Evolutionary conservation across 139 green algal species (phyloP), one percentile per base, ranked within the genome.

Genomic region (Closterium sp.): DNA sequence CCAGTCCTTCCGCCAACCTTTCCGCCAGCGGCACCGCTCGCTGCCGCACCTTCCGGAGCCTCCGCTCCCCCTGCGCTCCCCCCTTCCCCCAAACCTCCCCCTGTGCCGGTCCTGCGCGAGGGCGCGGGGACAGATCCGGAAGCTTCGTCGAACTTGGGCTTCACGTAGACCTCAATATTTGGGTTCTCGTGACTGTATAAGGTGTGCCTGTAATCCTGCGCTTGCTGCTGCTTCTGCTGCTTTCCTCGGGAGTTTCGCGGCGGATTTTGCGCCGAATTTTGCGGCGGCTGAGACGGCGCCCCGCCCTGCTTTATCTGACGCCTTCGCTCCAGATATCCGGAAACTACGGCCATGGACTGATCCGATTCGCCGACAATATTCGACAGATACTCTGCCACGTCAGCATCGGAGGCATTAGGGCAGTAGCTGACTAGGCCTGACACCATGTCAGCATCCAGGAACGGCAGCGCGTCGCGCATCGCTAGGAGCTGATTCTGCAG

Each of bases 361-460:
- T 87, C 28, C 28, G 85, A 87, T 30, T 87, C 85, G 85, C 85
- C 85, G 28, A 87, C 85, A 0, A 87, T 30, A 31, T 87, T 87
- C 9, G 28, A 31, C 4, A 73, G 28, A 34, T 91, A 91, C 70
- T 91, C 89, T 32, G 29, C 70, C 29, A 91, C 31, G 28, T 91
- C 89, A 31, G 88, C 31, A 31, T 91, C 89, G 29, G 31, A 89
- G 24, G 31, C 89, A 22, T 91, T 62, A 29, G 89, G 89, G 89
- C 89, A 91, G 70, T 91, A 91, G 89, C 89, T 91, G 31, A 91
- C 89, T 50, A 91, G 38, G 5, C 89, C 89, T 89, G 29, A 50
- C 89, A 91, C 31, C 89, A 91, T 91, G 31, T 91, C 89, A 29
- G 29, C 17, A 89, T 91, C 89, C 31, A 91, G 22, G 31, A 42